Base-by-base conservation (phyloP, 352 stramenopile genomes). In the Phytopythium aichiense region DNA sequence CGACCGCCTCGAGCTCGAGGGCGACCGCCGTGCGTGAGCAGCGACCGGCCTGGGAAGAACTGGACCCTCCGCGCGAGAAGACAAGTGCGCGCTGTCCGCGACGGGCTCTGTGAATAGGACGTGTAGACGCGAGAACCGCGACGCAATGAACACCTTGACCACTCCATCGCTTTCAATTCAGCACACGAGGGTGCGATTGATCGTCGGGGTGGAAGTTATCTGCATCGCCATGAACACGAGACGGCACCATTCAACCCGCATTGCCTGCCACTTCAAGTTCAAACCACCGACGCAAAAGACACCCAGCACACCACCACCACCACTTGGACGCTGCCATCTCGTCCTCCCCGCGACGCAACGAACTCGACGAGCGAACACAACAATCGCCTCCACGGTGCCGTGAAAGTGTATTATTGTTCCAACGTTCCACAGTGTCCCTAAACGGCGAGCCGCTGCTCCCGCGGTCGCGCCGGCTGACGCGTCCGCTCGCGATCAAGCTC, bases 361-460 rank as follows among this genome's bases (percentile, higher is more conserved):
- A 25, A 40, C 18, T 40, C 30, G 2, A 35, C 9, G n/a, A 58
- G 52, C 25, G 37, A 46, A 65, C 56, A 59, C 61, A 54, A 72
- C 51, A 58, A 40, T 13, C n/a, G n/a, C 33, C 37, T 58, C 30
- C 52, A 51, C 60, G 76, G 74, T 74, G 71, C 48, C 70, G 72
- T 68, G 69, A 68, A 49, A 45, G 38, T 65, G 70, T 76, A 65
- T 84, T 81, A 76, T 82, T 80, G 74, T 87, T 85, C 77, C 75
- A 83, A 82, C 63, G 73, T 84, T 85, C 74, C 73, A 72, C 74
- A 83, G 73, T 72, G 66, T 69, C 82, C 72, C 64, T 78, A 69
- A 70, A 49, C 63, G 43, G 67, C 59, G 56, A 22, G 57, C 45
- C 35, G 57, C 53, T 28, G 53, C 35, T 64, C 60, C 50, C 35